phyloP scores from a whole-genome alignment of 805 yeast genomes.

The Barnettozyma wickerhamii region DNA sequence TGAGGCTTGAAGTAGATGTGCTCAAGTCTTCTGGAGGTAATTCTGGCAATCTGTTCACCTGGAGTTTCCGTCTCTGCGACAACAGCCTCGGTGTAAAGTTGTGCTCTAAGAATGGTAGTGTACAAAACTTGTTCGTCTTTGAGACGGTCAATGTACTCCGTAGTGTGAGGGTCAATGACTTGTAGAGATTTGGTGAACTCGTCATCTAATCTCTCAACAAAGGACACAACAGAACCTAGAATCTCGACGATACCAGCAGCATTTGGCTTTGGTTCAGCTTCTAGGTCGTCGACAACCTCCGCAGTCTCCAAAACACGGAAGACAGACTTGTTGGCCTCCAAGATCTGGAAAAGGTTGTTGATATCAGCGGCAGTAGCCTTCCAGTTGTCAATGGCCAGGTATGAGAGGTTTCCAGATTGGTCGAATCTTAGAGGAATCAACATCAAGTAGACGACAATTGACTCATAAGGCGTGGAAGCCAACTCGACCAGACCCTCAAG shows the following conservation, averaged over 20 bases:
- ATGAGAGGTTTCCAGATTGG: constrained; percentile 57
- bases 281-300: constrained; percentile 61
- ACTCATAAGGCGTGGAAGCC: constrained; percentile 64
- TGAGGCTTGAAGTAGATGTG: constrained; percentile 91
- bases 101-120: constrained; percentile 75
- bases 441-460: constrained; percentile 71
- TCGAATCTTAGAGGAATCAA: constrained; percentile 89
- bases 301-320: constrained; percentile 81
- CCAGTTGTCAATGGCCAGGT: constrained; percentile 83
- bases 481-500: constrained; percentile 55
- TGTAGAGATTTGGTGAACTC: constrained; percentile 87
- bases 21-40: constrained; percentile 79
- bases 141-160: constrained; percentile 86
- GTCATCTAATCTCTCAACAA: constrained; percentile 91
- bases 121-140: constrained; percentile 81
- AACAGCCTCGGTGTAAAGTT: constrained; percentile 73
- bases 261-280: constrained; percentile 61
- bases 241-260: constrained; percentile 67
- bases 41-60: constrained; percentile 60
- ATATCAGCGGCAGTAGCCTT: constrained; percentile 61
- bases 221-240: constrained; percentile 79
- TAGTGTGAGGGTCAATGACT: constrained; percentile 89
- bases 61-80: constrained; percentile 38
- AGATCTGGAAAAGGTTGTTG: constrained; percentile 53
- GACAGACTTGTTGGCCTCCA: constrained; percentile 54